Conservation (phyloP, 495 filamentous ascomycete genomes). For the Amphirosellinia nigrospora region DNA sequence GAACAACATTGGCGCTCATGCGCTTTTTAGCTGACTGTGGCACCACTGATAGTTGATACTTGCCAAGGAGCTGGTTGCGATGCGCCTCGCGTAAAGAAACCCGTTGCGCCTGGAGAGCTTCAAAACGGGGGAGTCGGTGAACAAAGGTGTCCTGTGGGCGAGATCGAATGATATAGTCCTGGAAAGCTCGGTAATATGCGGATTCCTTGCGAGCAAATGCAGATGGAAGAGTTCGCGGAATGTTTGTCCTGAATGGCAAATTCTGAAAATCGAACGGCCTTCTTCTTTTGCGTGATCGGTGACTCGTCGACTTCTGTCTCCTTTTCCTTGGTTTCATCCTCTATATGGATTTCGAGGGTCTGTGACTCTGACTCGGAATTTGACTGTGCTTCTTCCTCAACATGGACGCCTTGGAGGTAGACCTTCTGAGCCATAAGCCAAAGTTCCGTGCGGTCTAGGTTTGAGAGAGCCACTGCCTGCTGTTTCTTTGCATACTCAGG, state of each 20-base stretch:
- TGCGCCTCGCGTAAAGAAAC: constrained; percentile 68
- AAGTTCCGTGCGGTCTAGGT: constrained; percentile 77
- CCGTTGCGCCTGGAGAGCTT: constrained; percentile 84
- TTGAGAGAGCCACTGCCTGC: constrained; percentile 65
- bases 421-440: constrained; percentile 83
- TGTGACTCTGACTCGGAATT: constrained; percentile 39
- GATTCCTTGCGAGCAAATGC: constrained; percentile 66
- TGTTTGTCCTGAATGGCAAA: constrained; percentile 54
- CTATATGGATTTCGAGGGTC: constrained; percentile 28
- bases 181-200: constrained; percentile 92
- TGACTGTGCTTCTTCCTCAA: constrained; percentile 54
- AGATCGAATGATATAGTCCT: constrained; percentile 65
- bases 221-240: constrained; percentile 53
- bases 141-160: constrained; percentile 76
- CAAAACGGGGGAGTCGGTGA: constrained; percentile 82
- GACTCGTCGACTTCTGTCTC: constrained; percentile 39
- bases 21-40: constrained; percentile 62
- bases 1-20: constrained; percentile 63
- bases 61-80: constrained; percentile 75
- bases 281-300: constrained; percentile 61
- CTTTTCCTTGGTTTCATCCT: constrained; percentile 38
- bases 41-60: constrained; percentile 68
- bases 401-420: constrained; percentile 71
- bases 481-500: constrained; percentile 72
- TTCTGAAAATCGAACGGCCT: constrained; percentile 77